Percentiles rank a stretch among this genome's conserved stretches.
phyloP scores from a whole-genome alignment of 148 eudicot species.

The Rhododendron williamsianum region DNA sequence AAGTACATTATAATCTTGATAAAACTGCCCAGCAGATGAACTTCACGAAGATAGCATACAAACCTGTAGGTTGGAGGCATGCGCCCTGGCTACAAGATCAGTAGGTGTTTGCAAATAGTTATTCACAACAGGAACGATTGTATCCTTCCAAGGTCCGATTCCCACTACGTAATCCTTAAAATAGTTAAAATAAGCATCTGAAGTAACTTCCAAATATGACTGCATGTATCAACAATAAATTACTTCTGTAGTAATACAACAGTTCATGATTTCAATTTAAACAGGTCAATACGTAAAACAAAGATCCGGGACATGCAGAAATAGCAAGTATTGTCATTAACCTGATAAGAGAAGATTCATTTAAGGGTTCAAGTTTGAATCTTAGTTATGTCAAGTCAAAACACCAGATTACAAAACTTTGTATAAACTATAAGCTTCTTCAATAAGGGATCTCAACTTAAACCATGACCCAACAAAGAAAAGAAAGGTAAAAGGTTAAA shows the following conservation, averaged over 20 bases:
- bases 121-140: slow-evolving; percentile 55
- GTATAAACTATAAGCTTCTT: background rate
- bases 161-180: slow-evolving; percentile 76
- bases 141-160: slow-evolving; percentile 98
- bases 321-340: background rate
- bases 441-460: background rate
- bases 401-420: background rate
- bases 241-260: background rate
- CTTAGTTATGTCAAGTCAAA: background rate
- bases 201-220: slow-evolving; percentile 83
- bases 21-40: background rate
- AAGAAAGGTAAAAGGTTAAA: background rate
- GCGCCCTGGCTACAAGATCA: slow-evolving; percentile 95
- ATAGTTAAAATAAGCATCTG: slow-evolving; percentile 69
- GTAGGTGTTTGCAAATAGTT: slow-evolving; percentile 68
- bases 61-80: slow-evolving; percentile 78
- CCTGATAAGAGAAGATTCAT: background rate
- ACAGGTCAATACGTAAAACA: background rate
- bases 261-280: background rate
- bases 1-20: background rate
- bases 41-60: slow-evolving; percentile 6
- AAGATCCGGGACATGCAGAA: background rate
- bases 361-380: background rate
- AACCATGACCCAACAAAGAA: background rate
- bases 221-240: slow-evolving; percentile 21